Evolutionary conservation across 176 grass and related monocot species (phyloP), one percentile per base, ranked within the genome.

Genomic region (Oryza nivara): DNA sequence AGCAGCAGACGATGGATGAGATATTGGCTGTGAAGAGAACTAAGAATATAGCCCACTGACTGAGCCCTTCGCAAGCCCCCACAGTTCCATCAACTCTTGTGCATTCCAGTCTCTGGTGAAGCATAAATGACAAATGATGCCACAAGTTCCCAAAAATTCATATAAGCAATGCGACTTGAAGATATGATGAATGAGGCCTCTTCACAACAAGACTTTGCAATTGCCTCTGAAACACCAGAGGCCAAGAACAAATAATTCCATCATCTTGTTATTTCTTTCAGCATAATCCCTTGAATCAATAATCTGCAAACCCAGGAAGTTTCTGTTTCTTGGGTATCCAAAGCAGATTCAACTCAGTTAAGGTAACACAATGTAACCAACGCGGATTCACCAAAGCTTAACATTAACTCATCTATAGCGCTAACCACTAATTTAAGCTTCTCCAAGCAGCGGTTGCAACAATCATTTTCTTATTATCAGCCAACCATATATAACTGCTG

Each of bases 71-170:
- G 43, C 85, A 71, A 98, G 96, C 58, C 91, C 96, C 96, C 96
- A 98, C 19, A 98, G 86, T 78, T 93, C 86, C 91, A 98, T 95
- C 22, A 93, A 95, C 56, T 98, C 91, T 14, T 90, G 74, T 85
- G 93, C 91, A 72, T 93, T 90, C 78, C 95, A 88, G 92, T 89
- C 73, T 89, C 74, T 23, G 81, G 77, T 85, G 87, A 87, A 68
- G 96, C 85, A 88, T 78, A 63, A 63, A 77, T 87, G 76, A 92
- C 88, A 86, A 92, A 92, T 85, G 92, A 98, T 75, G 96, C 89
- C 64, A 92, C 89, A 48, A 98, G 83, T 82, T 88, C 85, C 93
- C 96, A 98, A 89, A 98, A 98, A 79, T 92, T 7, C 30, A 32
- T 86, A 83, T 90, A 69, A 76, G 58, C 63, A 85, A 90, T 77